A percentile compares a stretch with the other conserved stretches of the same genome.
Conservation (phyloP, 345 rosid species). For the Raphanus sativus region DNA sequence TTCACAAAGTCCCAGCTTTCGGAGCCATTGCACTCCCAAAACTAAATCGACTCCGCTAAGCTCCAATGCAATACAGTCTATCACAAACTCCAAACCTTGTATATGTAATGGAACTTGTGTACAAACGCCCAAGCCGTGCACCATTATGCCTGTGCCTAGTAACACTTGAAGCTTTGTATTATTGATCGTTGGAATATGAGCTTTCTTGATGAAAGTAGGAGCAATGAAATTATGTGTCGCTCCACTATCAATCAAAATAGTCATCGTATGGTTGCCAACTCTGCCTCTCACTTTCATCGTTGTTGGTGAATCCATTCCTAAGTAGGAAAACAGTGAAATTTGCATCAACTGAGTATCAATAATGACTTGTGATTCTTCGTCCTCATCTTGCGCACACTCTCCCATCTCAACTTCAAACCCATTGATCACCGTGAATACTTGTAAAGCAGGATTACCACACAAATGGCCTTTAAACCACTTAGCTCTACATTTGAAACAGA, state of each 20-base stretch:
- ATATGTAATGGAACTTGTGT: too few species aligned
- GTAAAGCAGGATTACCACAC: not conserved
- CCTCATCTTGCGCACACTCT: not conserved
- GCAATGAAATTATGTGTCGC: not conserved
- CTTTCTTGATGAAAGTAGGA: not conserved
- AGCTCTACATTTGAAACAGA: not conserved
- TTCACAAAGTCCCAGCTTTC: not conserved
- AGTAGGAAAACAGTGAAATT: too few species aligned
- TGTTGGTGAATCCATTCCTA: too few species aligned
- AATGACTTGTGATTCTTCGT: too few species aligned
- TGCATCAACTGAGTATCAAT: too few species aligned
- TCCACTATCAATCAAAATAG: not conserved
- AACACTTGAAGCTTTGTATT: not conserved
- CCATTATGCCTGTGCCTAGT: not conserved
- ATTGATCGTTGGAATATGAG: not conserved
- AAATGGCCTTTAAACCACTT: not conserved
- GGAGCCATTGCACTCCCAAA: not conserved
- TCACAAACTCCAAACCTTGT: not conserved
- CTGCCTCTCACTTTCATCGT: too few species aligned
- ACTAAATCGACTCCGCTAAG: not conserved
- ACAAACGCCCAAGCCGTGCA: too few species aligned
- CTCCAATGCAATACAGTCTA: not conserved
- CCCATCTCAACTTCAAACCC: not conserved
- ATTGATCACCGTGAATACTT: not conserved
- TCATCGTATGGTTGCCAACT: too few species aligned